A percentile compares a stretch with the other conserved stretches of the same genome.
Evolutionary conservation across 306 rosid genomes (phyloP).

Genomic region (cucumber (Cucumis sativus)): DNA sequence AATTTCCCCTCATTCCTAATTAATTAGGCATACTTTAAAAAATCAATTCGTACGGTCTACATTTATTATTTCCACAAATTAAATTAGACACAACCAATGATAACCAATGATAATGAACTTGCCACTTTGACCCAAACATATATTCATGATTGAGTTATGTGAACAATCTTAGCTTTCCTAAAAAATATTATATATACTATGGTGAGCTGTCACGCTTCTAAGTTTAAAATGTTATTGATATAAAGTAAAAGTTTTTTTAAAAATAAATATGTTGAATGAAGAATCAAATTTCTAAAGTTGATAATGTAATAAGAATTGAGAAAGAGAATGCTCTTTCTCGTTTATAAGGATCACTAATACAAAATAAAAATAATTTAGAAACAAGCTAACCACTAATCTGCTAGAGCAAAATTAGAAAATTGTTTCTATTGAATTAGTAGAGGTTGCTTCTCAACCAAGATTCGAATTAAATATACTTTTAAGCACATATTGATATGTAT

Average conservation of each 20-base stretch:
- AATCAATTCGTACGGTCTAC: neutral
- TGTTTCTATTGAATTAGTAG: no score
- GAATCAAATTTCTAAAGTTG: no score
- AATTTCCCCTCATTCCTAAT: neutral
- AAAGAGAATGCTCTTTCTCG: no score
- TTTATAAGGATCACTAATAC: no score
- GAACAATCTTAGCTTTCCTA: neutral
- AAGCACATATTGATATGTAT: neutral
- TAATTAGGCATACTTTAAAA: neutral
- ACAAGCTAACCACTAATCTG: no score
- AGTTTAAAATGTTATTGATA: neutral
- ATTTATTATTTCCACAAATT: neutral
- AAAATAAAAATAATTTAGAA: no score
- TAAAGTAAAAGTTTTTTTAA: no score
- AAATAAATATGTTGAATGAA: no score
- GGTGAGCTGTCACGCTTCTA: neutral
- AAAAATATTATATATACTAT: neutral
- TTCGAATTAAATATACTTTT: neutral
- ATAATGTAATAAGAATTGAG: no score
- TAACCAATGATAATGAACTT: neutral
- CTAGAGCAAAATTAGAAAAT: no score
- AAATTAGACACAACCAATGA: no score
- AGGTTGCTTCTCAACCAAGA: neutral
- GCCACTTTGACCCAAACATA: neutral
- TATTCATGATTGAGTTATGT: neutral